Conservation (phyloP, 83 land plant species). For the Thuja plicata region DNA sequence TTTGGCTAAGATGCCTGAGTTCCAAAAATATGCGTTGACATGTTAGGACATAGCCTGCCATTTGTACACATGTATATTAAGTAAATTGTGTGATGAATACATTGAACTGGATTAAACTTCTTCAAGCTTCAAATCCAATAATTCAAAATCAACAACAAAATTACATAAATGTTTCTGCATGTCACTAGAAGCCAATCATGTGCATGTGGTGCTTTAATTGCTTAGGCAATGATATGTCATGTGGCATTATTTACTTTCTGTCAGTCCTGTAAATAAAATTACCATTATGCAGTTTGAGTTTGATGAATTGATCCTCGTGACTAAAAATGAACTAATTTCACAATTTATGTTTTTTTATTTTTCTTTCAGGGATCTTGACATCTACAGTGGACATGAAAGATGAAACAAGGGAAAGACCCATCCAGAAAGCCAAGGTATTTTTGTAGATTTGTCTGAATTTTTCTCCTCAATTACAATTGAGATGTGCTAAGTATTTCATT, state of each 20-base stretch:
- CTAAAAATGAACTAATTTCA: not conserved
- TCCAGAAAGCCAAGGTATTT: constrained; percentile 80
- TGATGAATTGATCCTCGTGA: too few relatives aligned
- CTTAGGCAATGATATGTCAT: not conserved
- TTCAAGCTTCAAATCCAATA: not conserved
- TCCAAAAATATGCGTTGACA: not conserved
- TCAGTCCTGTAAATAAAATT: too few relatives aligned
- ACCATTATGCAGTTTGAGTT: too few relatives aligned
- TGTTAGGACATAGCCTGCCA: not conserved
- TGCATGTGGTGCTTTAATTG: not conserved
- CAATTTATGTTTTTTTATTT: not conserved
- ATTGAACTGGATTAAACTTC: not conserved
- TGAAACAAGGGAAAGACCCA: constrained; percentile 69
- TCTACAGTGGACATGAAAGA: constrained; percentile 81
- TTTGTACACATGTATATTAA: not conserved
- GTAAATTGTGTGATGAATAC: not conserved
- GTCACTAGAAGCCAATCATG: not conserved
- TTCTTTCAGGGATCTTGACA: constrained; percentile 61
- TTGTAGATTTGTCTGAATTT: not conserved
- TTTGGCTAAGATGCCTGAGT: too few relatives aligned
- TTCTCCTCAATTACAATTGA: not conserved
- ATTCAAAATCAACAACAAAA: not conserved
- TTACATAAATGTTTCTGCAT: not conserved
- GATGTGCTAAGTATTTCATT: not conserved
- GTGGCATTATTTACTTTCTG: not conserved